Evolutionary conservation across 495 filamentous ascomycete genomes (phyloP), one percentile per base, ranked within the genome.

Genomic region (Aspergillus olivimuriae): DNA sequence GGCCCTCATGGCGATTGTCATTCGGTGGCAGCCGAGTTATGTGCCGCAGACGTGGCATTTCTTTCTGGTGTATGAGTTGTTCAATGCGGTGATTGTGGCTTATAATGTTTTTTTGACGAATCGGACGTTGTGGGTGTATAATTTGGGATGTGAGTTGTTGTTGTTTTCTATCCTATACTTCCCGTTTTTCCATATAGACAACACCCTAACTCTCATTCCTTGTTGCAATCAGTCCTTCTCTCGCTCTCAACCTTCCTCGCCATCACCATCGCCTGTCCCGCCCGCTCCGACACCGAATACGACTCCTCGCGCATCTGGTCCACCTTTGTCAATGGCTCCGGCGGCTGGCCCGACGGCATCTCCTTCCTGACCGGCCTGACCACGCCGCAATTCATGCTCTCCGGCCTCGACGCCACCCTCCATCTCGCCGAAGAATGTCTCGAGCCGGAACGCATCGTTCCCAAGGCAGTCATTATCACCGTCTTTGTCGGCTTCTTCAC

Each of bases 21-120:
- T 52, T 14, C 59, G 57, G 32, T 60, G 53, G 49, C 30, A 54
- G n/a, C 46, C 44, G 14, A 43, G 30, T 33, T 62, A 63, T 40
- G 34, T 50, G 33, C 41, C 57, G 8, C 10, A 58, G 38, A 42
- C 47, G 11, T 67, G 60, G 57, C 61, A 63, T 36, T 54, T 51
- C 18, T 69, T 73, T 47, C 60, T 72, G 0, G 58, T 69, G 3
- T 73, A 69, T 51, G 64, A 72, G 44, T 40, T 66, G 11, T 30
- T 58, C n/a, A 63, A 61, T 32, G 31, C 52, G 1, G 33, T 53
- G 4, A 39, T 56, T 24, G 47, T 62, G 9, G 8, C 52, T 0
- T 62, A 61, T 41, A 66, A 66, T 22, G 34, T 60, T 1, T 60
- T 60, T 22, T 14, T 58, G 0, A 52, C 60, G n/a, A 52, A 52